Evolutionary conservation across 345 rosid genomes (phyloP), one percentile per base, ranked within the genome.

Genomic region (Cardamine resedifolia): DNA sequence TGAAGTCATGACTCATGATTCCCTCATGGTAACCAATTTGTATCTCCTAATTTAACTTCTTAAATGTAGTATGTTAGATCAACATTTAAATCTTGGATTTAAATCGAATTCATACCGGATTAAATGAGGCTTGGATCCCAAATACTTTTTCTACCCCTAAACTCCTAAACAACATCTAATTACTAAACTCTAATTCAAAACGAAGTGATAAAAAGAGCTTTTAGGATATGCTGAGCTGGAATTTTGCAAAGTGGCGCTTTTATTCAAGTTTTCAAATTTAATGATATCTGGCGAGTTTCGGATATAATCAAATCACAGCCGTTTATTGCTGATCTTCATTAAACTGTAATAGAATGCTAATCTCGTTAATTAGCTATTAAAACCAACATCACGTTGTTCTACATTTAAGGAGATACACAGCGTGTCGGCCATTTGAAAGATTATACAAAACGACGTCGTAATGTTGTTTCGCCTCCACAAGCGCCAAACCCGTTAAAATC

Each of bases 401-500:
- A 1, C 0, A 15, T 0, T 39, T 14, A 0, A 5, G 0, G 2
- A 23, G 1, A 51, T 19, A 52, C 49, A 75, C 74, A 26, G 0
- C 53, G 27, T 69, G 75, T 58, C 36, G 61, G 26, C 20, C 3
- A 10, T 12, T 21, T 0, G 23, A n/a, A 4, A 6, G 0, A 15
- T 10, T 19, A 0, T 0, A 0, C 4, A 0, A 8, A 16, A 68
- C 74, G 75, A 26, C 47, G 21, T 38, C 60, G 70, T 76, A 9
- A 2, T 0, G 0, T 18, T 2, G 28, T 11, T 55, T 27, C n/a
- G 10, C 20, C 61, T 64, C 26, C 44, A 47, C 38, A 75, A 73
- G 81, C 79, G 87, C 76, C 80, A 71, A 79, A 45, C 45, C 67
- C 28, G 56, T 60, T 75, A 77, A 24, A 83, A 76, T 67, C 20